Evolutionary conservation across 352 stramenopile species (phyloP).

Genomic region (Phytopythium boreale): DNA sequence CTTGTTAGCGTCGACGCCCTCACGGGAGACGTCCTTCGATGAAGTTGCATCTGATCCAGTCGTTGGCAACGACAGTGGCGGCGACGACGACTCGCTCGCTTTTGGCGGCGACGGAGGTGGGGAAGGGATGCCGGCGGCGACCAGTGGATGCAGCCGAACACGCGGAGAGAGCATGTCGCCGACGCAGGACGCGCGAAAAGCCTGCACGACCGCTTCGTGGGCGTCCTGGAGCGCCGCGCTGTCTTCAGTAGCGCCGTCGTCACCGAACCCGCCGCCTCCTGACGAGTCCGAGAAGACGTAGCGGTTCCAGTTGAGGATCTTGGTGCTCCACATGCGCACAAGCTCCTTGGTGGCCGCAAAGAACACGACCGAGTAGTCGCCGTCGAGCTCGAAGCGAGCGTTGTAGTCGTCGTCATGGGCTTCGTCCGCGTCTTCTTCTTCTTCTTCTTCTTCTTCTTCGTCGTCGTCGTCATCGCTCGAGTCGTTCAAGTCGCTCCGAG

Average conservation of each 20-base stretch:
- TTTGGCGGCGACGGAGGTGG: neutral
- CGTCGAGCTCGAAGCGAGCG: constrained; percentile 5
- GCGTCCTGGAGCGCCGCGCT: constrained; percentile 13
- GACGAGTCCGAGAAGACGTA: constrained; percentile 38
- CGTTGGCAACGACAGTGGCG: constrained; percentile 2
- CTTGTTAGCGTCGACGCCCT: neutral
- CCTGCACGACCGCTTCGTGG: constrained; percentile 28
- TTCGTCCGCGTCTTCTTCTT: neutral
- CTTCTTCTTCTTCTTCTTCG: constrained; percentile 6
- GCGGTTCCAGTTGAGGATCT: constrained; percentile 71
- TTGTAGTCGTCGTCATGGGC: neutral
- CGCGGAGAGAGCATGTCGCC: constrained; percentile 22
- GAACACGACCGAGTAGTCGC: constrained; percentile 35
- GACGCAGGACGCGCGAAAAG: constrained; percentile 27
- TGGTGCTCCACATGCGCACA: constrained; percentile 46
- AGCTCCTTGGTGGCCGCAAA: constrained; percentile 50
- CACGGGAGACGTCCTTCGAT: neutral
- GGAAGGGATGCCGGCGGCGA: neutral
- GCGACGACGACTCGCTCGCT: neutral
- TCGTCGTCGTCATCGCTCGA: constrained; percentile 28
- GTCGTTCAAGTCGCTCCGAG: constrained; percentile 17
- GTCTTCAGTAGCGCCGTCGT: constrained; percentile 9
- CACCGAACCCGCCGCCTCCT: neutral
- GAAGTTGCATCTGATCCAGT: neutral
- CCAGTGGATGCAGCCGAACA: neutral